Evolutionary conservation across 805 yeast species (phyloP), one percentile per base, ranked within the genome.

Genomic region (Zygotorulaspora chibaensis): DNA sequence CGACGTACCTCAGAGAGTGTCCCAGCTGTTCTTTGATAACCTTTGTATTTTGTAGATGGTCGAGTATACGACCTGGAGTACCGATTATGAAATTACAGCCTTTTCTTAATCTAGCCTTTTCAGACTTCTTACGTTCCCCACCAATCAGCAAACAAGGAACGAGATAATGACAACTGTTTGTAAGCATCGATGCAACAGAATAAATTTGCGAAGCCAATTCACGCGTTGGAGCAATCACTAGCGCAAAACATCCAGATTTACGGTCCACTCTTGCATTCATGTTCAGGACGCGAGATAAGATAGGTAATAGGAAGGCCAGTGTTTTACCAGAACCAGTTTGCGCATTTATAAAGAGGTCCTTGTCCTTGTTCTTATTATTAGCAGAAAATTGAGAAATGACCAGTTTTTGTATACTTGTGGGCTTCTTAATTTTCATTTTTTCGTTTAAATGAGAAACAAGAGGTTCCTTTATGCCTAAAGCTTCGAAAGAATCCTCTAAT

Each of bases 261-360:
- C 98, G 76, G 36, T 58, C 65, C 3, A 74, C 61, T 29, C 63
- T 69, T 8, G 67, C 68, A 30, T 69, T 61, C 56, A 79, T 79
- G 25, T 72, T 66, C 79, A 88, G 78, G 35, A 93, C 71, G 48
- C 80, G 76, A 52, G 86, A 81, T 51, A 91, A 65, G 16, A 95
- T 82, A 1, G 99, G 99, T 31, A 95, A 68, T 2, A 84, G 70
- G 62, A 86, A 95, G 0, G 98, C 83, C 45, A 93, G 67, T 0
- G 99, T 93, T 66, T 93, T 93, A 66, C 99, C 99, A 0, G 98
- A 90, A 43, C 99, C 99, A 0, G 99, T 93, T 67, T 95, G 97
- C 0, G 99, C 96, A 61, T 89, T 95, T 38, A 93, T 85, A 54
- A 93, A 85, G 45, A 89, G 69, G 66, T 93, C 99, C 27, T 71